Evolutionary conservation across 495 filamentous ascomycete species (phyloP).

Genomic region (Hypoxylon intermedium): DNA sequence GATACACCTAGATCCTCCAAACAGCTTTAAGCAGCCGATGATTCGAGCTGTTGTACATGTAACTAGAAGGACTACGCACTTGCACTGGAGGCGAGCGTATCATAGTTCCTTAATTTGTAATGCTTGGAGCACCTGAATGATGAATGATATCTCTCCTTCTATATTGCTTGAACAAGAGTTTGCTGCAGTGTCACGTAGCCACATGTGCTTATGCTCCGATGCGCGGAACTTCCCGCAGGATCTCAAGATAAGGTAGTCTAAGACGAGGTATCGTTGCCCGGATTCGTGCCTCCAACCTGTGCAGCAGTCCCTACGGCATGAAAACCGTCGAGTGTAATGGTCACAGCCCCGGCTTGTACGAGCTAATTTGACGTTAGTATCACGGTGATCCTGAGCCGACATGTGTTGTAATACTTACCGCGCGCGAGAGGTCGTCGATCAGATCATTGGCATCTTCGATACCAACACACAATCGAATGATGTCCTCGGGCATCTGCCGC

Average conservation of each 20-base stretch:
- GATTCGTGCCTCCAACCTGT: conserved; percentile 20
- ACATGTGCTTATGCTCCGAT: conserved; percentile 27
- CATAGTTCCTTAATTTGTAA: conserved; percentile 21
- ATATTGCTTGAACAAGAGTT: conserved; percentile 19
- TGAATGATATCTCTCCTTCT: conserved; percentile 22
- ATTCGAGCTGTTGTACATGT: conserved; percentile 29
- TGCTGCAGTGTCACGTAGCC: conserved; percentile 31
- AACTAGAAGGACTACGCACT: conserved; percentile 6
- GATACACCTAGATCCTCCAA: conserved; percentile 17
- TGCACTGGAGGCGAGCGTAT: conserved; percentile 22
- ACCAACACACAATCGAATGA: conserved; percentile 93
- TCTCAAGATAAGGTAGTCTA: conserved; percentile 36
- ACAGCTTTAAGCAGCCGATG: conserved; percentile 19
- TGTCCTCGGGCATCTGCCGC: conserved; percentile 91
- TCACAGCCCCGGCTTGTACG: conserved; percentile 92
- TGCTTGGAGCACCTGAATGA: conserved; percentile 20
- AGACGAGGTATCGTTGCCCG: conserved; percentile 36
- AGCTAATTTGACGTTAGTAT: conserved; percentile 61
- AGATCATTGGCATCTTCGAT: conserved; percentile 94
- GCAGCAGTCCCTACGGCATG: conserved; percentile 55
- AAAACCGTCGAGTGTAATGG: conserved; percentile 79
- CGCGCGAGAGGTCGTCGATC: conserved; percentile 88
- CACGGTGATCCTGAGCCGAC: conserved; percentile 14
- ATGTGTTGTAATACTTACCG: conserved; percentile 68
- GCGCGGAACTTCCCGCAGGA: conserved; percentile 35